Conservation (phyloP, 2,329 filamentous ascomycete species). For the Botrytis fabae region DNA sequence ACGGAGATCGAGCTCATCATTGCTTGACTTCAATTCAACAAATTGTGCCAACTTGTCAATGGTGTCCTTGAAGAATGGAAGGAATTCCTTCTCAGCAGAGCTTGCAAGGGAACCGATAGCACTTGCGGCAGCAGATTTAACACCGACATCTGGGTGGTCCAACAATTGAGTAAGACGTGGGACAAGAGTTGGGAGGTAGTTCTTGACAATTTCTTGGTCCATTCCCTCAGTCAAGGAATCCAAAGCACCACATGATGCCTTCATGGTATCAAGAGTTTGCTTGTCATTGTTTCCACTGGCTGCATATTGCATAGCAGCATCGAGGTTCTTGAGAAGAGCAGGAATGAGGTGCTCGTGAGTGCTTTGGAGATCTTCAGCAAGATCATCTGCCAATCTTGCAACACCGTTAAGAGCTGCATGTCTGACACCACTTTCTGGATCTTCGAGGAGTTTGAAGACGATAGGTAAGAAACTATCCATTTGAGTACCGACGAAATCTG, state of each 20-base stretch:
- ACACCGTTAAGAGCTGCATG: constrained; percentile 85
- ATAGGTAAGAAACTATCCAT: constrained; percentile 81
- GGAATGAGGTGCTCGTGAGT: constrained; percentile 85
- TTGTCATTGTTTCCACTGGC: constrained; percentile 53
- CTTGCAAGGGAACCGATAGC: constrained; percentile 89
- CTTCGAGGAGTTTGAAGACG: constrained; percentile 79
- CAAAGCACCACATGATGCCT: constrained; percentile 84
- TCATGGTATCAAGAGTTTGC: constrained; percentile 81
- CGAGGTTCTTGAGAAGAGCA: constrained; percentile 83
- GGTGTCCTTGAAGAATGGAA: constrained; percentile 86
- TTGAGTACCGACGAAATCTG: constrained; percentile 95
- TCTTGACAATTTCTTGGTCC: constrained; percentile 75
- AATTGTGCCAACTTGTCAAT: constrained; percentile 88
- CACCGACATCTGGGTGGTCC: constrained; percentile 79
- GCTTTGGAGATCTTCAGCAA: constrained; percentile 83
- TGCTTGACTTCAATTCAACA: constrained; percentile 80
- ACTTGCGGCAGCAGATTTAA: constrained; percentile 86
- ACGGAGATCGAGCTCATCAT: constrained; percentile 86
- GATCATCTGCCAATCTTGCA: constrained; percentile 87
- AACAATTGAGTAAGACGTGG: constrained; percentile 83
- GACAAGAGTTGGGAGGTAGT: constrained; percentile 80
- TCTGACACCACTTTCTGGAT: constrained; percentile 80
- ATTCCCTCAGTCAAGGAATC: constrained; percentile 88
- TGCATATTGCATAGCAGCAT: constrained; percentile 68
- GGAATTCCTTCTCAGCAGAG: constrained; percentile 78